Base-by-base conservation (phyloP, 1,139 yeast species). In the Kodamaea sp. region DNA sequence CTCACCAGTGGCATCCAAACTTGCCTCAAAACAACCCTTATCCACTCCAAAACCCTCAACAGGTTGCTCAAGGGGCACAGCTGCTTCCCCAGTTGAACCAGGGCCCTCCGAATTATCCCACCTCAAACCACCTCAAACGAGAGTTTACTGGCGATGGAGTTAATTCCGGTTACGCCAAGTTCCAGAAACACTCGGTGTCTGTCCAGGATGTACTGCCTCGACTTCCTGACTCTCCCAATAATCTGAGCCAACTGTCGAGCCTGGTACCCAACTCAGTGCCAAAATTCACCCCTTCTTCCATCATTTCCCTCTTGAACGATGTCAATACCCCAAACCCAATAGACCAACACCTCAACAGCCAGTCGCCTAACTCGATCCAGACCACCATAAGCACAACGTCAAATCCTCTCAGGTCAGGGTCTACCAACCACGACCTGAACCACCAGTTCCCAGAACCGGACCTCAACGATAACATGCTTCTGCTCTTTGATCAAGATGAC, bases 401-500 rank as follows among this genome's bases (percentile, higher is more conserved):
- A 21, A 27, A 23, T 15, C 29, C 15, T 26, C n/a, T 22, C 6
- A 9, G n/a, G 6, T 6, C 12, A 7, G n/a, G 7, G n/a, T 9
- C 13, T 11, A 24, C 26, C 4, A 18, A 18, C 9, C 6, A 6
- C 6, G 26, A 24, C 9, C 31, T 15, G 25, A 30, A 11, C 9
- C 16, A 14, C 12, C 28, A 27, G n/a, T 23, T 23, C 13, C 23
- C 9, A 7, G 36, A 23, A 7, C 23, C 37, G 14, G 24, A 26
- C 15, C 12, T 12, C 26, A 34, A 25, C 15, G 16, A 31, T 15
- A 12, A 31, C 21, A 34, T 48, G 35, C 36, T 47, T 7, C 46
- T 39, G 26, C 37, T 47, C 24, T 62, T 63, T 38, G 59, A 61
- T 35, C 57, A 53, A 20, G 59, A 59, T 18, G 76, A 70, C 43